These are phyloP conservation scores for Talaromyces rugulosus DNA, from an alignment of 2,329 filamentous ascomycete species.

Conservation along the genomic window DNA sequence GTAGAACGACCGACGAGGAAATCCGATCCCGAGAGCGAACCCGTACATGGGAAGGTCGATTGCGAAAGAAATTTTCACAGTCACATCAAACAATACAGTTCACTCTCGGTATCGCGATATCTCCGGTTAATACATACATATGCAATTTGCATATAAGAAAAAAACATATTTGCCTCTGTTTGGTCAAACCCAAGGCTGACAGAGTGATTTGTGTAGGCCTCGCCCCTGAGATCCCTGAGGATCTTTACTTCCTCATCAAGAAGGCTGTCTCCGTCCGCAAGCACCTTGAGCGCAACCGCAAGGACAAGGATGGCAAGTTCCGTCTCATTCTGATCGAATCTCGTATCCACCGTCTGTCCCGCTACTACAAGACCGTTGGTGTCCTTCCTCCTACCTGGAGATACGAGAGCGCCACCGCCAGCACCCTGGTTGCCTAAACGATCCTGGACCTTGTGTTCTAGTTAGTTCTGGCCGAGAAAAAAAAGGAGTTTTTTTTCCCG, in stretches of 20 bases:
- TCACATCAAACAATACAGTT: background rate
- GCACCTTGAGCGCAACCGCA: conserved; percentile 99
- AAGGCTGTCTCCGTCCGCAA: conserved; percentile 99
- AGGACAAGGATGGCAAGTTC: conserved; percentile 99
- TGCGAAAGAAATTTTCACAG: background rate
- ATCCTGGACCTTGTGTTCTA: background rate
- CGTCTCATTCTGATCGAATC: conserved; percentile 99
- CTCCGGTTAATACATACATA: conserved; percentile 5
- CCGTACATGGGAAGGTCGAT: background rate
- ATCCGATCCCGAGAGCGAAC: background rate
- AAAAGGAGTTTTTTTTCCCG: background rate
- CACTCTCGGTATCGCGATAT: conserved; percentile 1
- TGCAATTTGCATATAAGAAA: conserved; percentile 25
- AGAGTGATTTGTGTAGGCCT: conserved; percentile 91
- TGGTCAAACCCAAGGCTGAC: conserved; percentile 75
- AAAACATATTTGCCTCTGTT: conserved; percentile 66
- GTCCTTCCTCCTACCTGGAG: conserved; percentile 88
- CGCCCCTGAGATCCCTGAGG: conserved; percentile 97
- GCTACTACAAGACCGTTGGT: conserved; percentile 98
- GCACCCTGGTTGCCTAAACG: conserved; percentile 85
- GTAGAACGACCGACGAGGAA: conserved; percentile 5
- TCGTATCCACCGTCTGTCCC: conserved; percentile 98
- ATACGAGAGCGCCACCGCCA: conserved; percentile 97
- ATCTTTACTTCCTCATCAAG: conserved; percentile 99
- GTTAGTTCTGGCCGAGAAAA: background rate